Base-by-base conservation (phyloP, 2,329 filamentous ascomycete genomes). In the Penicillium sp. region DNA sequence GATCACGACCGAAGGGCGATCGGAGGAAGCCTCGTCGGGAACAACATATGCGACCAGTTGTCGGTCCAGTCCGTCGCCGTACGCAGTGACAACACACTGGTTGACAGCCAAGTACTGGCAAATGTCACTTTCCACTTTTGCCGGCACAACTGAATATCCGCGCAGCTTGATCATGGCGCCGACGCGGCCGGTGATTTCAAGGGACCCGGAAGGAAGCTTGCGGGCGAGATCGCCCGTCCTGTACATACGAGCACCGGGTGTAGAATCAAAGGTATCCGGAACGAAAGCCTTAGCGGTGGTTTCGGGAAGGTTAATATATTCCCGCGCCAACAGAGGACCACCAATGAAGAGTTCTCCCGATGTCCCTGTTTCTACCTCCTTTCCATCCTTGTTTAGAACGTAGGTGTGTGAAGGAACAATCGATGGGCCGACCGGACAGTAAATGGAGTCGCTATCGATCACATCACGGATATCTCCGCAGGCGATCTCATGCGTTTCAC, bases 131-230 rank as follows among this genome's bases (percentile, higher is more conserved):
- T 92, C 88, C 1, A 92, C 88, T 57, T 90, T 90, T 8, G 86
- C 86, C 6, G 89, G 89, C 25, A 91, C 88, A 3, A 92, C 87
- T 1, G 87, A 91, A 68, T 91, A 92, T 1, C 89, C 89, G 57
- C 89, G 84, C 11, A 91, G 82, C 75, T 92, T 92, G 76, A 92
- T 91, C 88, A 92, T 91, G 13, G 86, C 84, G 15, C 88, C 88
- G 1, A 90, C 87, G 50, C 89, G 84, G 34, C 89, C 89, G 7
- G 87, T 91, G 58, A 92, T 91, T 69, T 91, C 88, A 8, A 92
- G 79, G 6, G 87, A 76, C 1, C 89, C 89, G 1, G 83, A 87
- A 0, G 86, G 79, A 7, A 91, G 79, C 39, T 90, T 72, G 2
- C 87, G 81, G 0, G 88, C 89, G 51, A 86, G 80, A 70, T 92